phyloP scores from a whole-genome alignment of 83 land plant species.

The Picea abies region DNA sequence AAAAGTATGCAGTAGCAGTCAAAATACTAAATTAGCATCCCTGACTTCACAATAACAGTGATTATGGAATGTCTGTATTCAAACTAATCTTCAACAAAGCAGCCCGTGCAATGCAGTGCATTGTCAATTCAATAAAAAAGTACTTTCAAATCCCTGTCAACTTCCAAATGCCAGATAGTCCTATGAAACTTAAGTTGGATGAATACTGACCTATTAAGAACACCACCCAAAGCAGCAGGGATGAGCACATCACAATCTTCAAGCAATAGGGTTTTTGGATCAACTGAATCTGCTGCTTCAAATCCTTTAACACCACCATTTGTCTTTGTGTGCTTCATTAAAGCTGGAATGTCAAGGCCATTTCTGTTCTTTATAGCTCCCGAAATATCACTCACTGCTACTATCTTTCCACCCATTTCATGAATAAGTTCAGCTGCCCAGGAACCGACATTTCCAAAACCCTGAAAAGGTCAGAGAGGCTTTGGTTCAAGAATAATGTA shows the following conservation, averaged over 20 bases:
- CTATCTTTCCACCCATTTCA: conserved; percentile 78
- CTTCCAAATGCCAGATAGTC: background rate
- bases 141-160: background rate
- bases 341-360: conserved; percentile 68
- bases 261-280: conserved; percentile 57
- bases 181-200: background rate
- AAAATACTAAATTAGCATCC: background rate
- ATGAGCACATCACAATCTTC: conserved; percentile 94
- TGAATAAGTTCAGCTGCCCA: conserved; percentile 76
- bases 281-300: conserved; percentile 62
- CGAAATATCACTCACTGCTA: conserved; percentile 83
- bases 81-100: background rate
- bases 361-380: conserved; percentile 80
- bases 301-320: conserved; percentile 70
- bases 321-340: conserved; percentile 43
- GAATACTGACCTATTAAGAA: conserved; percentile 55
- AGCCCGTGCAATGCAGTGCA: background rate
- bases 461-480: conserved; percentile 29
- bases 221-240: conserved; percentile 92
- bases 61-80: too few relatives aligned
- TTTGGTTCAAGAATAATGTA: background rate
- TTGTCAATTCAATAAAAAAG: background rate
- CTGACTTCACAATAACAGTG: background rate
- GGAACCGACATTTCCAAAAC: conserved; percentile 94
- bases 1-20: background rate